Conservation (phyloP, 2,329 filamentous ascomycete genomes). For the Verticillium longisporum region DNA sequence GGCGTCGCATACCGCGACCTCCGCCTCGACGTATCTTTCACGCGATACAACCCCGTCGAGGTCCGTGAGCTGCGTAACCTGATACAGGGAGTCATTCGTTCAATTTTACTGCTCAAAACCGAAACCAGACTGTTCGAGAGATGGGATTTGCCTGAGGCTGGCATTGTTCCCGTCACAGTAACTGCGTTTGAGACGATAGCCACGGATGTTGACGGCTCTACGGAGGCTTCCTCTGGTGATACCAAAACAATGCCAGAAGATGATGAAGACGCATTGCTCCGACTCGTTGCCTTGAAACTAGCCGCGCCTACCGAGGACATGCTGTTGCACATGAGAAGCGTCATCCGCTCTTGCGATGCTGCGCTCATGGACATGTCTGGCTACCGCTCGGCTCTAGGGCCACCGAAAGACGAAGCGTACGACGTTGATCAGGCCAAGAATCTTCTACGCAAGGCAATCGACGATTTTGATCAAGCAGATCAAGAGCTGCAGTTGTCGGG, state of each 20-base stretch:
- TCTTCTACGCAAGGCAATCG: constrained; percentile 33
- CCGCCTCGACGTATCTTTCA: constrained; percentile 48
- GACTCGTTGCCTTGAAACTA: constrained; percentile 17
- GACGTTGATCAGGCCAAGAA: constrained; percentile 32
- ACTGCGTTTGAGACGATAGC: not conserved
- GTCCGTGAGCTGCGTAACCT: constrained; percentile 43
- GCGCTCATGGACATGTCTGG: constrained; percentile 48
- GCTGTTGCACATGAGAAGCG: constrained; percentile 36
- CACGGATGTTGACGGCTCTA: not conserved
- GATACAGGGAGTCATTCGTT: constrained; percentile 47
- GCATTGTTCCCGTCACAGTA: not conserved
- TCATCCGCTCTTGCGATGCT: constrained; percentile 40
- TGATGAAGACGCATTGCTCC: not conserved
- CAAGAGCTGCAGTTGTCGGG: constrained; percentile 36
- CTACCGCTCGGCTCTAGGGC: constrained; percentile 39
- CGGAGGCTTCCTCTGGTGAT: not conserved
- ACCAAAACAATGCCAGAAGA: not conserved
- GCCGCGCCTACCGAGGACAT: constrained; percentile 38
- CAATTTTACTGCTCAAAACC: constrained; percentile 43
- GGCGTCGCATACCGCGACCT: constrained; percentile 51
- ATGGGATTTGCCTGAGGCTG: constrained; percentile 4
- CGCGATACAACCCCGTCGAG: constrained; percentile 43
- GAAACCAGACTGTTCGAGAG: constrained; percentile 38
- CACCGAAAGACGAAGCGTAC: constrained; percentile 30
- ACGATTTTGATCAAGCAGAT: constrained; percentile 40